phyloP scores from a whole-genome alignment of 192 early-diverging fungal species.

The Coemansia sp. region DNA sequence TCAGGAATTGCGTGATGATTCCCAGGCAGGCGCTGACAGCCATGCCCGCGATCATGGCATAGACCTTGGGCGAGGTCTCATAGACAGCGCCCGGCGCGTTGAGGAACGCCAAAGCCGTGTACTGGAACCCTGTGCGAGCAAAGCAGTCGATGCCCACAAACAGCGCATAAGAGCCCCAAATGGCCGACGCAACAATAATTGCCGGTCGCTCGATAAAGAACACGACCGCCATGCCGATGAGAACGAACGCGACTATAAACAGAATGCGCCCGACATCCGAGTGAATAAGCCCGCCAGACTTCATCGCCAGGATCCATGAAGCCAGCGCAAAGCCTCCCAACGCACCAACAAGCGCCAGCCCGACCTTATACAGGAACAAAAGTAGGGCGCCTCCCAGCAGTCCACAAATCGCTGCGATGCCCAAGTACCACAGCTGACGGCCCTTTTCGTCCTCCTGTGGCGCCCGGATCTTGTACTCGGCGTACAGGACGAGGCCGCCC shows the following conservation, averaged over 20 bases:
- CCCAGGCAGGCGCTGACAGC: constrained; percentile 65
- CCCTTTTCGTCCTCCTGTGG: constrained; percentile 47
- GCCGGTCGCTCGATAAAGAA: constrained; percentile 63
- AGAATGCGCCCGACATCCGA: constrained; percentile 64
- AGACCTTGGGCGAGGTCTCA: constrained; percentile 57
- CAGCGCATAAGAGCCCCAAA: constrained; percentile 78
- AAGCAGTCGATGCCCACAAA: constrained; percentile 82
- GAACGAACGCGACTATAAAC: constrained; percentile 62
- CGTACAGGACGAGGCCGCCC: constrained; percentile 45
- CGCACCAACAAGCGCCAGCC: constrained; percentile 73
- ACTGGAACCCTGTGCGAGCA: constrained; percentile 69
- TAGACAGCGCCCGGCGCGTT: constrained; percentile 52
- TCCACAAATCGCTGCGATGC: constrained; percentile 63
- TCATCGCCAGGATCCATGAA: constrained; percentile 68
- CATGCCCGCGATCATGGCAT: constrained; percentile 70
- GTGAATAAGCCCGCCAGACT: constrained; percentile 60
- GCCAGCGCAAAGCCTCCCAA: constrained; percentile 75
- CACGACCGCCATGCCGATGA: constrained; percentile 64
- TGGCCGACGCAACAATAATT: constrained; percentile 68
- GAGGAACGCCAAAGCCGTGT: constrained; percentile 59
- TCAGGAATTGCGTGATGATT: constrained; percentile 63
- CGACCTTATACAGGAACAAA: constrained; percentile 68
- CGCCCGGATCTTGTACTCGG: constrained; percentile 43
- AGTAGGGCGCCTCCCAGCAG: constrained; percentile 64
- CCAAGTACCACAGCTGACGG: constrained; percentile 51